These are phyloP conservation scores for Termitomyces sp. DNA, from an alignment of 768 basidiomycete genomes.

Conservation along the genomic window DNA sequence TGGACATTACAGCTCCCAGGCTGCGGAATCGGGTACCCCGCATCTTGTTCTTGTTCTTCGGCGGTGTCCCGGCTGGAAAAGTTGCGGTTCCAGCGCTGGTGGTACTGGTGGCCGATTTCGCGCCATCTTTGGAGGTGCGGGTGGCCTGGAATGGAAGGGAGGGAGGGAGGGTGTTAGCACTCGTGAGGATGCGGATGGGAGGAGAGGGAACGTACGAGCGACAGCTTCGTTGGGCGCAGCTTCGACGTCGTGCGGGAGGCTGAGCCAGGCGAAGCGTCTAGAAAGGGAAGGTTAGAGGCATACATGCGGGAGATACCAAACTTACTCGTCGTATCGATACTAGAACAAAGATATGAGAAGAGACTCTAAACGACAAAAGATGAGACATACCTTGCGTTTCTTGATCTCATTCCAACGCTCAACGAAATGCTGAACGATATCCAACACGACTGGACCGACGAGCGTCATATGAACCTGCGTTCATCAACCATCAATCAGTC, in stretches of 20 bases:
- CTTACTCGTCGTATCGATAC: slow-evolving; percentile 49
- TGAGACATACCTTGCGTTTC: slow-evolving; percentile 59
- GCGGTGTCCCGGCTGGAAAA: slow-evolving; percentile 20
- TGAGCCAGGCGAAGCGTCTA: slow-evolving; percentile 45
- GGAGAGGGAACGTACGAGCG: slow-evolving; percentile 32
- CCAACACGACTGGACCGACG: slow-evolving; percentile 77
- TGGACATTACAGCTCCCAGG: slow-evolving; percentile 67
- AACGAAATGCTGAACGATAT: slow-evolving; percentile 89
- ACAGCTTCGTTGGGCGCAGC: slow-evolving; percentile 65
- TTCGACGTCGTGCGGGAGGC: slow-evolving; percentile 70
- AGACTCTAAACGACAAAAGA: not conserved
- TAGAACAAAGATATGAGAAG: slow-evolving; percentile 11
- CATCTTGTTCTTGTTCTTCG: slow-evolving; percentile 29
- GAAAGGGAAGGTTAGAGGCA: slow-evolving; percentile 31
- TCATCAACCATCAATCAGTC: not conserved
- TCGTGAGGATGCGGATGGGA: too few relatives aligned
- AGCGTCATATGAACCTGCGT: slow-evolving; percentile 79
- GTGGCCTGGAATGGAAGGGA: too few relatives aligned
- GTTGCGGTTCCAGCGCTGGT: slow-evolving; percentile 56
- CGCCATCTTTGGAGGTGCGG: slow-evolving; percentile 67
- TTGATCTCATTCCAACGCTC: slow-evolving; percentile 93
- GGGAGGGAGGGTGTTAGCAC: not conserved
- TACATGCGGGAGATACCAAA: slow-evolving; percentile 5
- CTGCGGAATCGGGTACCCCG: slow-evolving; percentile 33
- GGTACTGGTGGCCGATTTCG: slow-evolving; percentile 53